A percentile compares a stretch with the other conserved stretches of the same genome.
phyloP scores from a whole-genome alignment of 2,329 filamentous ascomycete genomes.

The Arthrobotrys sinensis region DNA sequence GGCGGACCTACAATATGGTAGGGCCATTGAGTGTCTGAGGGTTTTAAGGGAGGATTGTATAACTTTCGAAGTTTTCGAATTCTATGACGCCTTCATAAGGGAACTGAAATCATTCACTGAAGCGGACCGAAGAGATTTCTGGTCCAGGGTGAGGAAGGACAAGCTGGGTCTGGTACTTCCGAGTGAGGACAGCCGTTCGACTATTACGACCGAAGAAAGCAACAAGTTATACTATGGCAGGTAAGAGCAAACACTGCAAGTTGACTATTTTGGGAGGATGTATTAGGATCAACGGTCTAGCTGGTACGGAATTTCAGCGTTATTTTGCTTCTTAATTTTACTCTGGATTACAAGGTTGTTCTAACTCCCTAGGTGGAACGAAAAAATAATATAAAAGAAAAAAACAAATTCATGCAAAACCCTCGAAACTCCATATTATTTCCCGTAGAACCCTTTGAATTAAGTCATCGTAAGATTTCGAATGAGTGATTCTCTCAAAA shows the following conservation, averaged over 20 bases:
- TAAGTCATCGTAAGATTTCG: conserved; percentile 50
- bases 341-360: conserved; percentile 60
- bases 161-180: conserved; percentile 55
- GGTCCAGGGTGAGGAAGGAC: conserved; percentile 57
- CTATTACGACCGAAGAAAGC: conserved; percentile 38
- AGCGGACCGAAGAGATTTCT: conserved; percentile 51
- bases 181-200: conserved; percentile 47
- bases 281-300: not conserved
- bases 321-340: conserved; percentile 32
- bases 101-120: conserved; percentile 39
- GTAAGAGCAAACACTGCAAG: not conserved
- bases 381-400: conserved; percentile 12
- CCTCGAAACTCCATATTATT: conserved; percentile 59
- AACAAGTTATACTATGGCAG: conserved; percentile 53
- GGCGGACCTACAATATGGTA: conserved; percentile 81
- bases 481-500: conserved; percentile 40
- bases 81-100: conserved; percentile 46
- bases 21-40: conserved; percentile 81
- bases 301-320: not conserved
- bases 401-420: conserved; percentile 51
- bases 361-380: conserved; percentile 37
- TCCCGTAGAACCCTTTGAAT: conserved; percentile 53
- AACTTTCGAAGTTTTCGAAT: conserved; percentile 73
- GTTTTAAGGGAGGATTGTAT: conserved; percentile 84
- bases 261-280: not conserved